phyloP scores from a whole-genome alignment of 345 rosid genomes.

The Camelina hispida region DNA sequence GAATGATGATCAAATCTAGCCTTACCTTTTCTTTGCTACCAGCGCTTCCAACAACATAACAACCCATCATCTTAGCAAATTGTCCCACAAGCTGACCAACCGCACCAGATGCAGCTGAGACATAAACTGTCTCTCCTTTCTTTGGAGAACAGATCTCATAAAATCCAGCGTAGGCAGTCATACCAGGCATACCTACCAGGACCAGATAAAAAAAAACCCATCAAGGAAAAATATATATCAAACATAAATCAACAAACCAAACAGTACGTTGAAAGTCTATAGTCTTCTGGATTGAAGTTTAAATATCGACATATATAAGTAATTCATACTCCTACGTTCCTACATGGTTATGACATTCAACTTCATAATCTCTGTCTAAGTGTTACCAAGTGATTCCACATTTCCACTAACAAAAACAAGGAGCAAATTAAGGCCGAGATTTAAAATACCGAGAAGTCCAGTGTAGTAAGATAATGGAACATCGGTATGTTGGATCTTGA shows the following conservation, averaged over 20 bases:
- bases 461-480: constrained; percentile 66
- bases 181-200: constrained; percentile 54
- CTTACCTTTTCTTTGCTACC: constrained; percentile 60
- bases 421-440: neutral
- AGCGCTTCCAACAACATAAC: constrained; percentile 64
- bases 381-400: neutral
- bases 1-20: constrained; percentile 16
- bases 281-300: neutral
- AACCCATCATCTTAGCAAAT: constrained; percentile 56
- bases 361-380: constrained; percentile 2
- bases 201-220: neutral
- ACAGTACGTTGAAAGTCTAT: neutral
- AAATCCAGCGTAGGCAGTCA: constrained; percentile 58
- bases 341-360: neutral
- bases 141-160: constrained; percentile 54
- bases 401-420: neutral
- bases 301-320: neutral
- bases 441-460: constrained; percentile 63
- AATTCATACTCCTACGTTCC: neutral
- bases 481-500: constrained; percentile 55
- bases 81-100: constrained; percentile 67
- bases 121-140: constrained; percentile 51
- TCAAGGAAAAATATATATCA: neutral
- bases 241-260: neutral
- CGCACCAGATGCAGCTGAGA: constrained; percentile 65